These are phyloP conservation scores for Gamarada debralockiae DNA, from an alignment of 495 filamentous ascomycete genomes.

Conservation along the genomic window DNA sequence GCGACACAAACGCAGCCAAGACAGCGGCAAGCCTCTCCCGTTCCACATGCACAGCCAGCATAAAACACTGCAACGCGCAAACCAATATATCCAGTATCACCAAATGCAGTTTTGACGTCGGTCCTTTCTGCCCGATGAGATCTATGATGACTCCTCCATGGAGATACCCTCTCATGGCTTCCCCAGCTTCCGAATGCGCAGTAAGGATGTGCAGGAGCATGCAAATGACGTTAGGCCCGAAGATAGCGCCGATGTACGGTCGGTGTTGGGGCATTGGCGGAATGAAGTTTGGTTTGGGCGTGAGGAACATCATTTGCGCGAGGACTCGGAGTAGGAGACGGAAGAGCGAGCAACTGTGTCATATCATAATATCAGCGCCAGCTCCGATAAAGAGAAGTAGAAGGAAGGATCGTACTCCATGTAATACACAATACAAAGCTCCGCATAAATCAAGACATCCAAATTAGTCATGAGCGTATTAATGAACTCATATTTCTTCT, in stretches of 20 bases:
- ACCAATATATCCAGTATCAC: slow-evolving; percentile 62
- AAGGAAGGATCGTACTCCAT: slow-evolving; percentile 64
- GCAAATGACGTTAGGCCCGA: slow-evolving; percentile 68
- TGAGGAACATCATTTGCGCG: slow-evolving; percentile 72
- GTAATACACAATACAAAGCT: slow-evolving; percentile 81
- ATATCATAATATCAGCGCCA: neutral
- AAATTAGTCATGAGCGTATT: slow-evolving; percentile 66
- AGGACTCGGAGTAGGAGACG: slow-evolving; percentile 66
- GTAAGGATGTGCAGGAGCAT: slow-evolving; percentile 65
- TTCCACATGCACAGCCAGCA: slow-evolving; percentile 70
- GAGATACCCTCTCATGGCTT: slow-evolving; percentile 74
- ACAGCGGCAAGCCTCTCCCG: slow-evolving; percentile 48
- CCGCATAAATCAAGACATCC: slow-evolving; percentile 76
- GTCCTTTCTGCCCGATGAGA: slow-evolving; percentile 81
- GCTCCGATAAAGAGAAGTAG: neutral
- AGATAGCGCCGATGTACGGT: slow-evolving; percentile 65
- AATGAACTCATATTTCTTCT: slow-evolving; percentile 60
- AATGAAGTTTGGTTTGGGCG: slow-evolving; percentile 60
- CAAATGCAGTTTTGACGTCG: slow-evolving; percentile 61
- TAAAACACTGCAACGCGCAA: slow-evolving; percentile 64
- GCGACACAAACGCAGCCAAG: slow-evolving; percentile 20
- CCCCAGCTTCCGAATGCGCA: slow-evolving; percentile 60
- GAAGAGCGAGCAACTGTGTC: slow-evolving; percentile 68
- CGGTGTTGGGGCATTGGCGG: slow-evolving; percentile 62
- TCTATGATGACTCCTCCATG: slow-evolving; percentile 84